These are phyloP conservation scores for Hemileccinum impolitum DNA, from an alignment of 768 basidiomycete genomes.

Conservation along the genomic window DNA sequence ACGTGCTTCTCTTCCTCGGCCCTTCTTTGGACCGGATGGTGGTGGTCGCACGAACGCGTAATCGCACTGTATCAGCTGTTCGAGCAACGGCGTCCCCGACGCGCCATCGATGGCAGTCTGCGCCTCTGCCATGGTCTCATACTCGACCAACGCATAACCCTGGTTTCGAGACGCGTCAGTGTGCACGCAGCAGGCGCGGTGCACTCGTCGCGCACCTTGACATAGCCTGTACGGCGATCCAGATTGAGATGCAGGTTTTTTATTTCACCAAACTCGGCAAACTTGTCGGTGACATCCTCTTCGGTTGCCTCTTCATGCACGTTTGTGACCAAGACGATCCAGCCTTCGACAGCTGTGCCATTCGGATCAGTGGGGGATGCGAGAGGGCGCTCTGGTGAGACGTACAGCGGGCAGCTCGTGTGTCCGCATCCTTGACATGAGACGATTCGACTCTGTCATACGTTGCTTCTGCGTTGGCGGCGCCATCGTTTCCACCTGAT, in stretches of 20 bases:
- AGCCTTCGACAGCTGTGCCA: conserved; percentile 88
- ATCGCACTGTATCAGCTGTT: conserved; percentile 85
- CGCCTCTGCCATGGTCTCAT: conserved; percentile 92
- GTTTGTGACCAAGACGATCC: conserved; percentile 95
- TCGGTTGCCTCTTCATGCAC: conserved; percentile 99
- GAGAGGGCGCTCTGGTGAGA: conserved; percentile 16
- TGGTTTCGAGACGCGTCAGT: conserved; percentile 30
- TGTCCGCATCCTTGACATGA: conserved; percentile 63
- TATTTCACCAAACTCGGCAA: conserved; percentile 94
- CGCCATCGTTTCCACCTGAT: conserved; percentile 61
- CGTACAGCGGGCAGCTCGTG: conserved; percentile 83
- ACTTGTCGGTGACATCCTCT: conserved; percentile 95
- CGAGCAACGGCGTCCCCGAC: conserved; percentile 76
- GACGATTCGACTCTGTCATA: conserved; percentile 79
- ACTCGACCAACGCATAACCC: conserved; percentile 98
- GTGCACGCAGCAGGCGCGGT: background rate
- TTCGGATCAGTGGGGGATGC: conserved; percentile 7
- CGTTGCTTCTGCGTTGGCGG: conserved; percentile 58
- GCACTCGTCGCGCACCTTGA: conserved; percentile 64
- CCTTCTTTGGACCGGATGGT: conserved; percentile 77
- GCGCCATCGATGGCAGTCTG: conserved; percentile 92
- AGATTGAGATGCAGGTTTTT: conserved; percentile 97
- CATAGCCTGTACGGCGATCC: conserved; percentile 96
- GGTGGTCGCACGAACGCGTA: conserved; percentile 89
- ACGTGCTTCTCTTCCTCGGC: conserved; percentile 57